These are phyloP conservation scores for Suillus bovinus DNA, from an alignment of 768 basidiomycete genomes.

Conservation along the genomic window DNA sequence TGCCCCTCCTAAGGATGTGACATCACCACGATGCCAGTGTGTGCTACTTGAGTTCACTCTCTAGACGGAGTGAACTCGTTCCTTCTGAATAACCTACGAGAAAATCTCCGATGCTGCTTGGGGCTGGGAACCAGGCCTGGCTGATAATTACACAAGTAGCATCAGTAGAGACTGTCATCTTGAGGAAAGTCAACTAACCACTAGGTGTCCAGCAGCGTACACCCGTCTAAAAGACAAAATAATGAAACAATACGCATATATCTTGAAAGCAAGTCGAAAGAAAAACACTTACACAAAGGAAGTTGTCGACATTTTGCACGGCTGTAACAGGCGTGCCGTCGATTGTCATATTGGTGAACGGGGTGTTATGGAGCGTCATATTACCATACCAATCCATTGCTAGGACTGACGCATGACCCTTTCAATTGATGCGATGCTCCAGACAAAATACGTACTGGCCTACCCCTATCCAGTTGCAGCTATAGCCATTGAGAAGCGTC, in stretches of 20 bases:
- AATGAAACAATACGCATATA: background rate
- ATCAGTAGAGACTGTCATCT: background rate
- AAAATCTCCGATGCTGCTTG: conserved; percentile 59
- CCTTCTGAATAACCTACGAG: conserved; percentile 49
- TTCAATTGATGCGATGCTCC: background rate
- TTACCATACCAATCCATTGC: conserved; percentile 51
- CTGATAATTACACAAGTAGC: conserved; percentile 29
- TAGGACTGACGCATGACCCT: conserved; percentile 39
- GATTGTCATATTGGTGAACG: conserved; percentile 58
- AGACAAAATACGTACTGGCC: conserved; percentile 12
- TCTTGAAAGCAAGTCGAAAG: background rate
- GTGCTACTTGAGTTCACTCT: too few relatives aligned
- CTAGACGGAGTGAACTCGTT: conserved; percentile 55
- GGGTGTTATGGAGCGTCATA: conserved; percentile 37
- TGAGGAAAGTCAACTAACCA: conserved; percentile 43
- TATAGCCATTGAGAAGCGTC: conserved; percentile 9
- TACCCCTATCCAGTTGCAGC: conserved; percentile 36
- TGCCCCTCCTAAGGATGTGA: background rate
- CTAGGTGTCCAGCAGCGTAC: conserved; percentile 60
- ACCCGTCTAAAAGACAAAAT: conserved; percentile 42
- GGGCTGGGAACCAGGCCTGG: conserved; percentile 66
- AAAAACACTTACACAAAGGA: conserved; percentile 49
- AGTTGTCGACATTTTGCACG: conserved; percentile 61
- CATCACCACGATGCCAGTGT: background rate
- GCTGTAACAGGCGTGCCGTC: conserved; percentile 52